phyloP scores from a whole-genome alignment of 2,329 filamentous ascomycete species.

The Monosporascus sp. region DNA sequence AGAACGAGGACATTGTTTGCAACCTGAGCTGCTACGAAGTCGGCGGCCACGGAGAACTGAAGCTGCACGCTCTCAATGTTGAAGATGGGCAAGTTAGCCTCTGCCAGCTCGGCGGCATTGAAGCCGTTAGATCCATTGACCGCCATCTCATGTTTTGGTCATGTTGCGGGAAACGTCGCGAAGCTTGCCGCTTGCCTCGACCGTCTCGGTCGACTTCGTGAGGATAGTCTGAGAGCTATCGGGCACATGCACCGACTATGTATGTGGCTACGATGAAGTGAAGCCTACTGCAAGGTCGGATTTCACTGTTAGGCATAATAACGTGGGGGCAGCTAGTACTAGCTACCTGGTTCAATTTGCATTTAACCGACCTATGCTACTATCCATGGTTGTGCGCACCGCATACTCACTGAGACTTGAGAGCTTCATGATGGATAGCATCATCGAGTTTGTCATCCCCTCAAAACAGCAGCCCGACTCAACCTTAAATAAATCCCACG shows the following conservation, averaged over 20 bases:
- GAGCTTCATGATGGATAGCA: no score
- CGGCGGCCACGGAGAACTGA: constrained; percentile 88
- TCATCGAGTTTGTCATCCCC: no score
- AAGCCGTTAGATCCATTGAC: constrained; percentile 69
- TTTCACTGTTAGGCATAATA: no score
- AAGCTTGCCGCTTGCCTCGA: constrained; percentile 4
- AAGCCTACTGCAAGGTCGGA: no score
- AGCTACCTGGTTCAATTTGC: neutral
- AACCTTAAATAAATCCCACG: no score
- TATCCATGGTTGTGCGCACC: no score
- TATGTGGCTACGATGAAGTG: no score
- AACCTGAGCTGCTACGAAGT: constrained; percentile 94
- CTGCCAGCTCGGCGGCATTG: constrained; percentile 54
- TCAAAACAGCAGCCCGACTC: no score
- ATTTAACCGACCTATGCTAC: neutral
- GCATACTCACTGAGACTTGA: no score
- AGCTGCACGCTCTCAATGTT: constrained; percentile 88
- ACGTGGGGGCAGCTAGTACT: no score
- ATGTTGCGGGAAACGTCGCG: constrained; percentile 16
- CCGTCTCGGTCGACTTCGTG: neutral
- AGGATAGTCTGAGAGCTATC: no score
- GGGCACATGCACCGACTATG: no score
- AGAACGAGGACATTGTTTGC: constrained; percentile 95
- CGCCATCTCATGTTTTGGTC: constrained; percentile 49
- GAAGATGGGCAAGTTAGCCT: constrained; percentile 80